Conservation (phyloP, 192 early-diverging fungal genomes). For the Coemansia erecta region DNA sequence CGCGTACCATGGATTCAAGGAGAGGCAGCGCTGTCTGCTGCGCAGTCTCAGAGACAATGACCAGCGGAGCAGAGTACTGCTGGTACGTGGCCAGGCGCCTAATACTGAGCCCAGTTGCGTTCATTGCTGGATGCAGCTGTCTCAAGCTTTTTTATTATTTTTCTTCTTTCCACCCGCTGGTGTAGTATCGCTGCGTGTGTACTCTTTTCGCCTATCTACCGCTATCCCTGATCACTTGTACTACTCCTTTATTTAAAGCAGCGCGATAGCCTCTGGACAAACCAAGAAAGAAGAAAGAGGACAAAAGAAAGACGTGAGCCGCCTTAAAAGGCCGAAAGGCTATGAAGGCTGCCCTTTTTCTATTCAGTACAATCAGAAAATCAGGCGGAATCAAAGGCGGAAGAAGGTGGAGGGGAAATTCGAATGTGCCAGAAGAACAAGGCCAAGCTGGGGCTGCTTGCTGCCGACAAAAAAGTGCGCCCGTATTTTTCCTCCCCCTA, state of each 20-base stretch:
- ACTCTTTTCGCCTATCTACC: too few species aligned
- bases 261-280: not conserved
- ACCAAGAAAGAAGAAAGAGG: not conserved
- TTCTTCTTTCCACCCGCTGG: not conserved
- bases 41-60: conserved; percentile 38
- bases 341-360: not conserved
- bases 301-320: not conserved
- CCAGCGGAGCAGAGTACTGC: conserved; percentile 29
- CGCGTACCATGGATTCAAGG: conserved; percentile 37
- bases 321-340: not conserved
- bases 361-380: not conserved
- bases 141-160: conserved; percentile 5
- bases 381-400: not conserved
- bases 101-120: conserved; percentile 27
- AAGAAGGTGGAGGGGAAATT: not conserved
- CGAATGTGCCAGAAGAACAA: too few species aligned
- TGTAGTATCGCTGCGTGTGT: too few species aligned
- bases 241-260: conserved; percentile 2
- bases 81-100: conserved; percentile 41
- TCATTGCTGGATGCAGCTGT: not conserved
- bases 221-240: conserved; percentile 7
- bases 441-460: not conserved
- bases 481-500: not conserved
- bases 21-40: conserved; percentile 46
- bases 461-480: not conserved